Conservation (phyloP, 2,329 filamentous ascomycete genomes). For the Nemania sp. region DNA sequence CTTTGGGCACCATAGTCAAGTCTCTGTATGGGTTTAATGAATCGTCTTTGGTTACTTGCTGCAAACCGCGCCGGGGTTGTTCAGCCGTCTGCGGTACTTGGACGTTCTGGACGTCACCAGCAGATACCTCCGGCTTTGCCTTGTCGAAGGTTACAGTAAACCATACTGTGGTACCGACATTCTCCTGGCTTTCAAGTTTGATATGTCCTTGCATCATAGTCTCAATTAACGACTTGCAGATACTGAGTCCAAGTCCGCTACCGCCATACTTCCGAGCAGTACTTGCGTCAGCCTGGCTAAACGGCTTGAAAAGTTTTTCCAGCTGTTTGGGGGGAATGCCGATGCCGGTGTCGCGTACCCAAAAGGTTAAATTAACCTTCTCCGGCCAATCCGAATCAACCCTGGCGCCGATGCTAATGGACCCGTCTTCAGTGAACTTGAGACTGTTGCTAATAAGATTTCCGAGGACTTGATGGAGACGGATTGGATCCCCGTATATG, state of each 20-base stretch:
- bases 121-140: constrained; percentile 71
- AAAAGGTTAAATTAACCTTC: constrained; percentile 81
- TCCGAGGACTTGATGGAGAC: constrained; percentile 76
- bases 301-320: constrained; percentile 89
- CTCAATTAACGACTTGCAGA: constrained; percentile 94
- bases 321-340: constrained; percentile 87
- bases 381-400: constrained; percentile 78
- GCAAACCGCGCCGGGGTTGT: constrained; percentile 46
- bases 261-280: constrained; percentile 92
- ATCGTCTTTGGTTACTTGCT: constrained; percentile 56
- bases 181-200: constrained; percentile 80
- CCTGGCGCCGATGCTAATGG: constrained; percentile 83
- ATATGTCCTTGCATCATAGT: constrained; percentile 91
- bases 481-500: constrained; percentile 74
- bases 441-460: constrained; percentile 94
- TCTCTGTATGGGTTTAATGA: constrained; percentile 67
- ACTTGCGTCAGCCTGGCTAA: constrained; percentile 91
- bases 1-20: constrained; percentile 78
- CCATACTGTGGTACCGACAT: constrained; percentile 76
- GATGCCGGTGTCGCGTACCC: constrained; percentile 90
- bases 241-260: constrained; percentile 89
- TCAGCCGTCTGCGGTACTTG: constrained; percentile 57
- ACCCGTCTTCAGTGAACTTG: constrained; percentile 91
- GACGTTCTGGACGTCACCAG: constrained; percentile 63
- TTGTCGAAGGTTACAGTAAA: constrained; percentile 91